Evolutionary conservation across 169 alveolate species (phyloP), one percentile per base, ranked within the genome.

Genomic region (Eimeria maxima): DNA sequence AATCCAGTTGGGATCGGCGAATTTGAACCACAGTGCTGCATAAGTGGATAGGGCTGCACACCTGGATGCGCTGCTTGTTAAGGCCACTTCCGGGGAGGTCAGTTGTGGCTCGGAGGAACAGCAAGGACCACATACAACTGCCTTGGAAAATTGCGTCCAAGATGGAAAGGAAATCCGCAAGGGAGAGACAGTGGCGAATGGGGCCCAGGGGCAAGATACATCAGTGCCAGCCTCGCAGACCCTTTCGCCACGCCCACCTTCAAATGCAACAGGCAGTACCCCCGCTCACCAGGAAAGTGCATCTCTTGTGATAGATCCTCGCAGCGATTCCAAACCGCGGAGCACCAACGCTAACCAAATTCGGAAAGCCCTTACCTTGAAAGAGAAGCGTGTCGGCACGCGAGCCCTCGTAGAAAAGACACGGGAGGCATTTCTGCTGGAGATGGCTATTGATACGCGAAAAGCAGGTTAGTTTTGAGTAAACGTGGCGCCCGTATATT

Each of bases 401-500:
- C 91, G 86, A 44, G 92, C 84, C 81, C 96, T 95, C 45, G 97
- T 97, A 27, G 96, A 97, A 27, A 96, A 97, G 87, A 97, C 95
- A 53, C 88, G 97, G 22, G 98, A 97, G 50, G 96, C 95, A 89
- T 97, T 97, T 81, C 65, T 97, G 93, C 97, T 97, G 81, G 96
- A 94, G 76, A 78, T 96, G 96, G 95, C 96, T 0, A 89, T 96
- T n/a, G 96, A 96, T 69, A 91, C 96, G 50, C 92, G 96, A 71
- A 95, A 96, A 63, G 97, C 97, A 55, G 96, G 96, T 93, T 42
- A 78, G 96, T 44, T 20, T 88, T 73, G 55, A 16, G 13, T 18
- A 16, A 42, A 18, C 29, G 53, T 5, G 83, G 47, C 47, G 45
- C 47, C 47, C 14, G 78, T 27, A 69, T 14, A 73, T 4, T 73